Evolutionary conservation across 495 filamentous ascomycete species (phyloP).

Genomic region (Trichodelitschia bisporula): DNA sequence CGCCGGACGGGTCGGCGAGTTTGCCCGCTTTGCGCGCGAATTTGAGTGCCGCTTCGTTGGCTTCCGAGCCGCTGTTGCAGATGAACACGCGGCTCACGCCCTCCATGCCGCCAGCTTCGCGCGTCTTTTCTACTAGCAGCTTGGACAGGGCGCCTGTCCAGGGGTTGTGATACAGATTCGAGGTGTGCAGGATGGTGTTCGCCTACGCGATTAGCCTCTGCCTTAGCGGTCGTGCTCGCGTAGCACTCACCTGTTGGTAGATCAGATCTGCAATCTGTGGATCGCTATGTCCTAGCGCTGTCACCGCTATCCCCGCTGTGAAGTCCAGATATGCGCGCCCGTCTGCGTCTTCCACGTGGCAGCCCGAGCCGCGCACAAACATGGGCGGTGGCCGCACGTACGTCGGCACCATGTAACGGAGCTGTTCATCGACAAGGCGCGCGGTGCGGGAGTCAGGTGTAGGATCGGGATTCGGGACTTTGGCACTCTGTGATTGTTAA

Average conservation of each 20-base stretch:
- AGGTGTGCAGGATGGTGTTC: constrained; percentile 61
- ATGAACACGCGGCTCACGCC: constrained; percentile 65
- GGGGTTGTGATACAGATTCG: constrained; percentile 87
- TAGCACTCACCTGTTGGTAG: constrained; percentile 40
- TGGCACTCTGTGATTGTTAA: constrained; percentile 27
- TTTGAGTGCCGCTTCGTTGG: constrained; percentile 94
- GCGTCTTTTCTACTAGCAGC: constrained; percentile 57
- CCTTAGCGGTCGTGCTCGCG: neutral
- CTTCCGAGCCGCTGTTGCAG: constrained; percentile 84
- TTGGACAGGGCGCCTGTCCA: constrained; percentile 77
- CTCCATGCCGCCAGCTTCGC: constrained; percentile 52
- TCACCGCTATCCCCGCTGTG: constrained; percentile 90
- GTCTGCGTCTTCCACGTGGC: constrained; percentile 74
- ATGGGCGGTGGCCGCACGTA: constrained; percentile 80
- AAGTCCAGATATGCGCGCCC: constrained; percentile 78
- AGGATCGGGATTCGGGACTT: constrained; percentile 65
- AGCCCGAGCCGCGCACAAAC: constrained; percentile 69
- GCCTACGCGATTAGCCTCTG: constrained; percentile 19
- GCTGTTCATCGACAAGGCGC: constrained; percentile 43
- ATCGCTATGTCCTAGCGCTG: constrained; percentile 72
- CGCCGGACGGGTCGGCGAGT: constrained; percentile 37
- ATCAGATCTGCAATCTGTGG: constrained; percentile 41
- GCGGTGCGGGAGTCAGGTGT: constrained; percentile 46
- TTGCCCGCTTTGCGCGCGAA: constrained; percentile 83
- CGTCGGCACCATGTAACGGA: constrained; percentile 79